Conservation (phyloP, 768 basidiomycete species). For the Termitomyces sp. region DNA sequence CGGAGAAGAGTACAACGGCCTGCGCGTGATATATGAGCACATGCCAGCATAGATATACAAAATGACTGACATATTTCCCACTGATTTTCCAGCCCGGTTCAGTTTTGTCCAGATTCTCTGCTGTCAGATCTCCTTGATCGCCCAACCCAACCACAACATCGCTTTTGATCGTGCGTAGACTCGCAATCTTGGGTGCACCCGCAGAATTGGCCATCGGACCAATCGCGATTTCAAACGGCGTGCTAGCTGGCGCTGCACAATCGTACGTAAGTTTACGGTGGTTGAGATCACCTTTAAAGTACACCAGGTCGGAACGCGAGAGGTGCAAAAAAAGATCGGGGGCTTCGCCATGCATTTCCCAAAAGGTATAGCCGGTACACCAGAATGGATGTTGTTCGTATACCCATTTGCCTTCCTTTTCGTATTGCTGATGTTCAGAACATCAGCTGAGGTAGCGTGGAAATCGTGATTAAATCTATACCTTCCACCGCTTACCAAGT, state of each 20-base stretch:
- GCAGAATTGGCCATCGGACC: slow-evolving; percentile 87
- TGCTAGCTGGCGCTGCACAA: slow-evolving; percentile 79
- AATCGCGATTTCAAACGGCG: slow-evolving; percentile 86
- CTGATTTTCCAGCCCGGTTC: slow-evolving; percentile 97
- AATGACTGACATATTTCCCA: slow-evolving; percentile 81
- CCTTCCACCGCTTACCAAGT: slow-evolving; percentile 89
- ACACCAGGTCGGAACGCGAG: slow-evolving; percentile 82
- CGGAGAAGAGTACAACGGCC: slow-evolving; percentile 85
- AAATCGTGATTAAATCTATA: slow-evolving; percentile 17
- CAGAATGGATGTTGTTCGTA: slow-evolving; percentile 94
- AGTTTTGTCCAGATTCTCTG: slow-evolving; percentile 74
- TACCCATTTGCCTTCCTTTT: slow-evolving; percentile 87
- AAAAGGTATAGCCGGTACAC: slow-evolving; percentile 96
- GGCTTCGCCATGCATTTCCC: slow-evolving; percentile 79
- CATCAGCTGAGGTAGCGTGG: neutral
- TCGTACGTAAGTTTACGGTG: slow-evolving; percentile 89
- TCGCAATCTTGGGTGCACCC: slow-evolving; percentile 83
- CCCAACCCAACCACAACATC: slow-evolving; percentile 92
- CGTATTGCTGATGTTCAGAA: slow-evolving; percentile 60
- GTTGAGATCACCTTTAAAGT: slow-evolving; percentile 94
- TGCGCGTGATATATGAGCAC: slow-evolving; percentile 19
- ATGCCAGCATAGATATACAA: neutral
- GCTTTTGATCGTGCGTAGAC: slow-evolving; percentile 88
- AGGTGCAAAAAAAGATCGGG: slow-evolving; percentile 92
- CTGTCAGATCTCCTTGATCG: slow-evolving; percentile 57